Base-by-base conservation (phyloP, 2,329 filamentous ascomycete genomes). In the Thelonectria olida region DNA sequence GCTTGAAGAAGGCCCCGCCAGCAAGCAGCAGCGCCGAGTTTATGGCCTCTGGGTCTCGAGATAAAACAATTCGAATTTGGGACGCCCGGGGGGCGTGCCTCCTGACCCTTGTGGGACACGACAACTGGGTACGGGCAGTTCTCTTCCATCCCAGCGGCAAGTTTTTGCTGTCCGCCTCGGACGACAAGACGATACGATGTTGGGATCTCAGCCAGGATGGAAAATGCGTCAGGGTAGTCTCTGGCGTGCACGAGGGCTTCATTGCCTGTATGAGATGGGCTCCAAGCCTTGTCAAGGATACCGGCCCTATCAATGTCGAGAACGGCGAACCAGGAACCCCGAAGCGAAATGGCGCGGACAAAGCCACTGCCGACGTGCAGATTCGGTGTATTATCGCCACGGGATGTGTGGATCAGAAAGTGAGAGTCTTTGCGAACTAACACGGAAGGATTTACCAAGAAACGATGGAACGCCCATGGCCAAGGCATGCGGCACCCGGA, bases 141-240 rank as follows among this genome's bases (percentile, higher is more conserved):
- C 88, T 93, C 9, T 98, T 97, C 76, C 95, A 97, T 72, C 95
- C 95, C 0, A 92, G 92, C 8, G 95, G 95, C 42, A 96, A 95
- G 77, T 97, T 96, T 72, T 84, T 98, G 1, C 80, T 98, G 6
- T 94, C 90, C 7, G 92, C 91, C 19, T 87, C 90, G 15, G 95
- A 98, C 75, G 95, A 98, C 80, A 97, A 96, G 80, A 94, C 92
- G 5, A 84, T 98, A 61, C 85, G 94, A 56, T 97, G 94, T 81
- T 98, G 95, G 95, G 95, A 98, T 79, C 81, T 98, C 23, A 85
- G 86, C 23, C 95, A 98, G 74, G 93, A 97, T 75, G 92, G 92
- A 41, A 94, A 93, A 72, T 95, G 93, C 70, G 93, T 97, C 67
- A 95, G 95, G 77, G 89, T 88, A 1, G 80, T 98, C 15, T 83